Evolutionary conservation across 768 basidiomycete genomes (phyloP).

Genomic region (Podaxis sp.): DNA sequence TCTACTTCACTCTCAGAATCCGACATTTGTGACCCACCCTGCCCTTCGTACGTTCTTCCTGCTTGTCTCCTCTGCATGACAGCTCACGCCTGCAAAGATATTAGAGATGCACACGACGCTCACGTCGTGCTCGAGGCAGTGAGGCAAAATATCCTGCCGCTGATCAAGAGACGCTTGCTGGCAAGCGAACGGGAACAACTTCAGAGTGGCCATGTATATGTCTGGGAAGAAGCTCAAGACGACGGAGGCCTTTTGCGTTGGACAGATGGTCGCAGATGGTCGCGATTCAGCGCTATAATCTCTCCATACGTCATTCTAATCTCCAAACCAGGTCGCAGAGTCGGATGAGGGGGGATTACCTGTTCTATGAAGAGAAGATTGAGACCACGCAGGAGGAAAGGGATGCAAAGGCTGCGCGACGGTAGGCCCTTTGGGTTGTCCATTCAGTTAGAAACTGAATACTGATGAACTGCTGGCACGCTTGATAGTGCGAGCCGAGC

Average conservation of each 20-base stretch:
- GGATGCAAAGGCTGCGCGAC: constrained; percentile 73
- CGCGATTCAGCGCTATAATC: constrained; percentile 8
- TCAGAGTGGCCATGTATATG: constrained; percentile 71
- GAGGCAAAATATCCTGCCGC: constrained; percentile 60
- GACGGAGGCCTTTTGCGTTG: constrained; percentile 66
- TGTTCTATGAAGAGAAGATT: constrained; percentile 83
- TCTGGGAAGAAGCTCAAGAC: constrained; percentile 84
- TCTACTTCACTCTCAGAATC: constrained; percentile 17
- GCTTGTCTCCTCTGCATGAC: not conserved
- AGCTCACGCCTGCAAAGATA: constrained; percentile 38
- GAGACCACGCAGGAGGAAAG: constrained; percentile 77
- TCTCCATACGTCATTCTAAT: not conserved
- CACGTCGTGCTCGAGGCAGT: constrained; percentile 76
- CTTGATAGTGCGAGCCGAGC: constrained; percentile 48
- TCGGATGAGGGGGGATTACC: constrained; percentile 76
- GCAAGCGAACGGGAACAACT: constrained; percentile 67
- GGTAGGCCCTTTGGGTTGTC: constrained; percentile 35
- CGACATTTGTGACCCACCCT: constrained; percentile 41
- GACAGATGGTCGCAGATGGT: constrained; percentile 84
- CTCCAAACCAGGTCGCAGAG: constrained; percentile 66
- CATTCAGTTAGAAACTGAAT: constrained; percentile 1
- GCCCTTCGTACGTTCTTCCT: constrained; percentile 36
- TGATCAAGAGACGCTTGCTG: constrained; percentile 68
- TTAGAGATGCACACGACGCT: constrained; percentile 77
- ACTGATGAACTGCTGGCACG: constrained; percentile 13